Percentiles rank a stretch among this genome's conserved stretches.
phyloP scores from a whole-genome alignment of 495 filamentous ascomycete species.

The Halenospora varia region DNA sequence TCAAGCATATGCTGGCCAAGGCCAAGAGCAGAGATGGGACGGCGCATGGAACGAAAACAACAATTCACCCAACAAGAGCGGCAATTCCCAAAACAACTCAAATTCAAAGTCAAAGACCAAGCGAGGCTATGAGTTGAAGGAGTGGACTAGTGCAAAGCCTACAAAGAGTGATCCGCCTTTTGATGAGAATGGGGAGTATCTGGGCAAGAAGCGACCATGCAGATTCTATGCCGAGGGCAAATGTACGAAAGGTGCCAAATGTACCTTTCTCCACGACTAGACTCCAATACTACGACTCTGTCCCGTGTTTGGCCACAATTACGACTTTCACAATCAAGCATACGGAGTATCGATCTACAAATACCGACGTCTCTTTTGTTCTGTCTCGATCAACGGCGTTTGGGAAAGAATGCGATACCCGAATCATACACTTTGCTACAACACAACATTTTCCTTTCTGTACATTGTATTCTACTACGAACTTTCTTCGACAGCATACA shows the following conservation, averaged over 20 bases:
- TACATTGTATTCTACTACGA: neutral
- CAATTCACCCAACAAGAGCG: neutral
- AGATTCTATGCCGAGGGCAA: constrained; percentile 73
- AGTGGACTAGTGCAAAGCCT: neutral
- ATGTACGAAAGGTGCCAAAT: constrained; percentile 80
- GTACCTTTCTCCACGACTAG: constrained; percentile 71
- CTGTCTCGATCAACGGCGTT: neutral
- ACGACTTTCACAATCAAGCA: neutral
- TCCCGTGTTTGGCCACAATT: neutral
- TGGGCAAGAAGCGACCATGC: constrained; percentile 55
- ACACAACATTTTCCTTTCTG: neutral
- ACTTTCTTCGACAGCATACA: neutral
- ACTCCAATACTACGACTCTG: neutral
- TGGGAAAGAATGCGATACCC: neutral
- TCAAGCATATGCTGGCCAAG: neutral
- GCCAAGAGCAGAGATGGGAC: constrained; percentile 11
- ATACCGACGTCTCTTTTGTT: neutral
- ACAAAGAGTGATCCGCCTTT: constrained; percentile 1
- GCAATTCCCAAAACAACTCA: neutral
- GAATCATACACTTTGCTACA: neutral
- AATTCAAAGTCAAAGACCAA: constrained; percentile 9
- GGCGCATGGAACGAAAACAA: constrained; percentile 11
- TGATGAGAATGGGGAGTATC: constrained; percentile 23
- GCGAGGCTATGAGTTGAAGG: constrained; percentile 8
- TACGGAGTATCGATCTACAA: neutral